These are phyloP conservation scores for Furcasterigmium furcatum DNA, from an alignment of 2,329 filamentous ascomycete genomes.

Conservation along the genomic window DNA sequence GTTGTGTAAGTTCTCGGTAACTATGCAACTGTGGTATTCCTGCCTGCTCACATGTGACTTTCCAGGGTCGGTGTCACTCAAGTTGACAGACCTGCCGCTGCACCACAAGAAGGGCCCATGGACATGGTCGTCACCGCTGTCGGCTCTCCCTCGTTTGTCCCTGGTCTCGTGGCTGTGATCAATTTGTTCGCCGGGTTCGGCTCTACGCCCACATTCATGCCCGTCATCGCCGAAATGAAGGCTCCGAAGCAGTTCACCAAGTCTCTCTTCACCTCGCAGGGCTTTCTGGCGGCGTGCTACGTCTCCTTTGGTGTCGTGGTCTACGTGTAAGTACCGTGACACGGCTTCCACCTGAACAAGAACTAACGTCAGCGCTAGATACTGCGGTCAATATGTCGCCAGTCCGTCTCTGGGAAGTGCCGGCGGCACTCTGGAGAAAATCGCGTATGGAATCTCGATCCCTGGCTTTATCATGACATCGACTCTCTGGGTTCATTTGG, in stretches of 20 bases:
- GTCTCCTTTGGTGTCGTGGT: conserved; percentile 13
- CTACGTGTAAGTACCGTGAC: conserved; percentile 11
- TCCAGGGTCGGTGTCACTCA: conserved; percentile 19
- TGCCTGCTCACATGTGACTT: not conserved
- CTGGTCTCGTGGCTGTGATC: conserved; percentile 17
- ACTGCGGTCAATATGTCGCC: conserved; percentile 58
- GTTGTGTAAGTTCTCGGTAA: conserved; percentile 17
- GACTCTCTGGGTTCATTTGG: conserved; percentile 14
- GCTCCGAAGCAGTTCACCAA: conserved; percentile 11
- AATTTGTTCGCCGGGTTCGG: conserved; percentile 19
- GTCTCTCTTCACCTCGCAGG: conserved; percentile 13
- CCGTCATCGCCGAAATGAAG: conserved; percentile 18
- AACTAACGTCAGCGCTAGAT: not conserved
- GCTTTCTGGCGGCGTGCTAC: conserved; percentile 10
- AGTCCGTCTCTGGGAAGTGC: conserved; percentile 52
- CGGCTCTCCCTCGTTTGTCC: conserved; percentile 16
- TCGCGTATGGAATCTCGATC: conserved; percentile 15
- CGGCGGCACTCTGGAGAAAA: conserved; percentile 15
- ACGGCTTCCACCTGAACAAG: not conserved
- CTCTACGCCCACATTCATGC: conserved; percentile 18
- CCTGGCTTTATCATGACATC: conserved; percentile 16
- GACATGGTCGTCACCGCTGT: conserved; percentile 15
- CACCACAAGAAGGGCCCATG: conserved; percentile 16
- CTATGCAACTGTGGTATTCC: no score
- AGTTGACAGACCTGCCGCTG: conserved; percentile 15